Conservation (phyloP, 768 basidiomycete species). For the Clavulina sp. region DNA sequence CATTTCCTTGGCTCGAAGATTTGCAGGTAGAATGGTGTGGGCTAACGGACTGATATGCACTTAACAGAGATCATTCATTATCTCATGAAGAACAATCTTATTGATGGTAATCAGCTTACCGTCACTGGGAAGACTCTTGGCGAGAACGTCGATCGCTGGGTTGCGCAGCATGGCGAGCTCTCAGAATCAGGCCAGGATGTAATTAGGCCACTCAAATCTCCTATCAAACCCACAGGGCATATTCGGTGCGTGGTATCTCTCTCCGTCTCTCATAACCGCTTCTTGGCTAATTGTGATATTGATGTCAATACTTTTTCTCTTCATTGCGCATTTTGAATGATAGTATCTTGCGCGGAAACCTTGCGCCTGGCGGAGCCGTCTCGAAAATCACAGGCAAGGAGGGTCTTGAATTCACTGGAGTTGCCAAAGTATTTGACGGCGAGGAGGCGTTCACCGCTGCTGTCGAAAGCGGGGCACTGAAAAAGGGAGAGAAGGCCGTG, state of each 20-base stretch:
- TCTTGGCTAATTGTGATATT: neutral
- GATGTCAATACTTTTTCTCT: neutral
- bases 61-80: conserved; percentile 62
- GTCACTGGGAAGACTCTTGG: conserved; percentile 80
- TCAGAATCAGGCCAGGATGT: conserved; percentile 56
- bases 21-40: neutral
- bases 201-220: conserved; percentile 70
- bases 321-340: conserved; percentile 9
- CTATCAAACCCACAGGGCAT: conserved; percentile 81
- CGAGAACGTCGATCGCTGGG: conserved; percentile 87
- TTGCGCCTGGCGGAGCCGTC: conserved; percentile 90
- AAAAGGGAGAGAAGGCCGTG: conserved; percentile 92
- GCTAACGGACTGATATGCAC: too few species aligned
- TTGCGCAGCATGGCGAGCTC: conserved; percentile 59
- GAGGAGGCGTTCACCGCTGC: conserved; percentile 80
- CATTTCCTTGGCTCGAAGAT: neutral
- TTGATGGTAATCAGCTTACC: conserved; percentile 82
- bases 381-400: conserved; percentile 96
- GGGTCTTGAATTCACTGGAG: conserved; percentile 75
- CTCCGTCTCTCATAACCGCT: neutral
- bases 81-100: conserved; percentile 68
- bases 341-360: conserved; percentile 80
- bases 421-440: conserved; percentile 80
- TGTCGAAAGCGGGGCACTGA: conserved; percentile 74
- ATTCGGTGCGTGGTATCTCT: conserved; percentile 39